These are phyloP conservation scores for Isabelozyma rhagii DNA, from an alignment of 805 yeast species.

Conservation along the genomic window DNA sequence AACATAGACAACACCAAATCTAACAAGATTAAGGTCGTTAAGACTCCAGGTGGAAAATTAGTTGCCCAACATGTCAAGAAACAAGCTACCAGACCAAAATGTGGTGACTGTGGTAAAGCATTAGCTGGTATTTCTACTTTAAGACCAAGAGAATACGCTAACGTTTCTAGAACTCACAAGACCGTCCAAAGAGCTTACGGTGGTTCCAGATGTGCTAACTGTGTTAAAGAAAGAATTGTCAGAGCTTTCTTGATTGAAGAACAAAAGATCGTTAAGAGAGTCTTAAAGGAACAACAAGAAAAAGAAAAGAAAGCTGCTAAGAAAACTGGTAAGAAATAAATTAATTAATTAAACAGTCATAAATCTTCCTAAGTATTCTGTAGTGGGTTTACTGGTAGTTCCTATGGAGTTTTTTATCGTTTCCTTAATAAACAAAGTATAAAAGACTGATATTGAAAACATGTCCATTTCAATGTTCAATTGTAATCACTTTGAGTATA, in stretches of 20 bases:
- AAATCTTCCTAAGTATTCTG: background rate
- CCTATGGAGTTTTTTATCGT: background rate
- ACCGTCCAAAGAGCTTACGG: constrained; percentile 99
- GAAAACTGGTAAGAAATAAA: constrained; percentile 33
- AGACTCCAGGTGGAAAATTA: constrained; percentile 99
- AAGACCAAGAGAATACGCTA: constrained; percentile 98
- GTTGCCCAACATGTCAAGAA: constrained; percentile 97
- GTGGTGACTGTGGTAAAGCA: constrained; percentile 84
- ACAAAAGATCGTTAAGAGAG: constrained; percentile 99
- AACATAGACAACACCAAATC: constrained; percentile 95
- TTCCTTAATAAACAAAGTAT: background rate
- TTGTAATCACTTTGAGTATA: background rate
- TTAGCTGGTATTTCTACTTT: constrained; percentile 87
- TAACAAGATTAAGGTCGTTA: constrained; percentile 98
- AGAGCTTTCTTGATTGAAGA: constrained; percentile 99
- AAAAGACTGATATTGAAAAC: background rate
- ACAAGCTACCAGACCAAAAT: constrained; percentile 80
- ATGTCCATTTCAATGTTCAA: too few relatives aligned
- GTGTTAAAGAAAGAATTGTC: constrained; percentile 98
- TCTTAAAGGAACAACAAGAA: constrained; percentile 92
- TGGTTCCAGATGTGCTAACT: constrained; percentile 97
- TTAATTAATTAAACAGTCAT: background rate
- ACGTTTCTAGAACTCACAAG: constrained; percentile 93
- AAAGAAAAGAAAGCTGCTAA: constrained; percentile 63
- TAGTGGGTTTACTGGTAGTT: background rate